phyloP scores from a whole-genome alignment of 805 yeast genomes.

The Ogataea naganishii region DNA sequence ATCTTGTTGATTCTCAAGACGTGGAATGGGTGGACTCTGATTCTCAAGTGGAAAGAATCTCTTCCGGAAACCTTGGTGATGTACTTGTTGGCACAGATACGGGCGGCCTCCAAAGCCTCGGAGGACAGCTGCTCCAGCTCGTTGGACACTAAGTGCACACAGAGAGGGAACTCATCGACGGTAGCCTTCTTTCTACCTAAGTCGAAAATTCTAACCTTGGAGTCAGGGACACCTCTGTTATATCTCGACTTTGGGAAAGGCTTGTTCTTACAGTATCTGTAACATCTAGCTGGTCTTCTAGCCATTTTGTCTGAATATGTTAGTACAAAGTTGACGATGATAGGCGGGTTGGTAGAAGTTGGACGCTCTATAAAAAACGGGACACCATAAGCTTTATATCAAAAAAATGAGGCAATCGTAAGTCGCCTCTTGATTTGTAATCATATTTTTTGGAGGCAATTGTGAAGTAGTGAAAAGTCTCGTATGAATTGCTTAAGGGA shows the following conservation, averaged over 20 bases:
- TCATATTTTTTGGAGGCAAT: too few species aligned
- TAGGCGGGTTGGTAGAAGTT: background rate
- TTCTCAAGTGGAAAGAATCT: slow-evolving; percentile 99
- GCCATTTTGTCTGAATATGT: slow-evolving; percentile 91
- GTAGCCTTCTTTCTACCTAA: slow-evolving; percentile 99
- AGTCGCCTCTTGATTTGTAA: too few species aligned
- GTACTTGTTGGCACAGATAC: slow-evolving; percentile 99
- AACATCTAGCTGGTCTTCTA: slow-evolving; percentile 99
- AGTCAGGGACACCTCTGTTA: slow-evolving; percentile 99
- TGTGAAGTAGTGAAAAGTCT: too few species aligned
- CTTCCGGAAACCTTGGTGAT: slow-evolving; percentile 96
- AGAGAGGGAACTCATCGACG: slow-evolving; percentile 99
- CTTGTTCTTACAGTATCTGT: slow-evolving; percentile 99
- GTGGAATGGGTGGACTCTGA: slow-evolving; percentile 99
- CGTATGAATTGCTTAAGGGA: too few species aligned
- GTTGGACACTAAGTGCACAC: slow-evolving; percentile 98
- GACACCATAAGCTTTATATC: too few species aligned
- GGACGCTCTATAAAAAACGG: too few species aligned
- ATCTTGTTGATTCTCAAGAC: slow-evolving; percentile 99
- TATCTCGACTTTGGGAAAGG: slow-evolving; percentile 99
- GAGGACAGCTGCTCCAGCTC: slow-evolving; percentile 99
- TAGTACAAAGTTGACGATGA: slow-evolving; percentile 2
- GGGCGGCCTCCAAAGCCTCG: slow-evolving; percentile 99
- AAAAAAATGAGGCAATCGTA: too few species aligned
- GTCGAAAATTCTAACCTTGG: slow-evolving; percentile 98